Percentiles rank a stretch among this genome's conserved stretches.
Evolutionary conservation across 2,329 filamentous ascomycete genomes (phyloP).

Genomic region (Akanthomyces lecanii): DNA sequence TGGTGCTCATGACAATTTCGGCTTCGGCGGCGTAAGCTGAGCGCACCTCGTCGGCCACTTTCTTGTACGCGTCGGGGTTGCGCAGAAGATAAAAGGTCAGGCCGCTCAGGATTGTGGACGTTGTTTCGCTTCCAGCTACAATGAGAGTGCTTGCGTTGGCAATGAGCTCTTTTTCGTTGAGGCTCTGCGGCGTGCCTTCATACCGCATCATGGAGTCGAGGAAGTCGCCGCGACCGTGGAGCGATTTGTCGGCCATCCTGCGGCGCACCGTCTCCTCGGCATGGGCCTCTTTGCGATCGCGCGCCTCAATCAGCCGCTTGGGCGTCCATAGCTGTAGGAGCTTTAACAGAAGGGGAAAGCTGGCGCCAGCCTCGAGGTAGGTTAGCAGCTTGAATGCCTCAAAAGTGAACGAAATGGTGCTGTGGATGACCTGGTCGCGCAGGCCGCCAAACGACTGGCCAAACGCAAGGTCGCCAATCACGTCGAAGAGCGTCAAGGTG

Average conservation of each 20-base stretch:
- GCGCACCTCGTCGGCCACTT: not conserved
- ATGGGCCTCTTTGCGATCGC: not conserved
- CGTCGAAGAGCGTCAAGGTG: conserved; percentile 27
- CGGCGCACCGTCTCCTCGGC: not conserved
- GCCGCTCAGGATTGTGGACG: not conserved
- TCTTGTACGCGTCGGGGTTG: not conserved
- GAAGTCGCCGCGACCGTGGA: not conserved
- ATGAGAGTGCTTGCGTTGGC: not conserved
- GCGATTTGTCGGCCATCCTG: not conserved
- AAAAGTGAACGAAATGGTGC: conserved; percentile 22
- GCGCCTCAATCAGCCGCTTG: not conserved
- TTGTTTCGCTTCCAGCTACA: not conserved
- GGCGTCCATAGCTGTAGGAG: not conserved
- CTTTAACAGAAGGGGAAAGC: not conserved
- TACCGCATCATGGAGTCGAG: not conserved
- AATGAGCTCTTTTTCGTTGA: not conserved
- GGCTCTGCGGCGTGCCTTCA: not conserved
- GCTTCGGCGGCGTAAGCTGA: not conserved
- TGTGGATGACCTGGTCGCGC: conserved; percentile 23
- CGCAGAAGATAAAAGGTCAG: not conserved
- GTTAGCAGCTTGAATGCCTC: conserved; percentile 1
- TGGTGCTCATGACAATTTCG: not conserved
- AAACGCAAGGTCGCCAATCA: conserved; percentile 28
- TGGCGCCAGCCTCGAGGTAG: not conserved
- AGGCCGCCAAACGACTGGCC: conserved; percentile 26